phyloP scores from a whole-genome alignment of 2,329 filamentous ascomycete genomes.

The Atkinsonella texensis region DNA sequence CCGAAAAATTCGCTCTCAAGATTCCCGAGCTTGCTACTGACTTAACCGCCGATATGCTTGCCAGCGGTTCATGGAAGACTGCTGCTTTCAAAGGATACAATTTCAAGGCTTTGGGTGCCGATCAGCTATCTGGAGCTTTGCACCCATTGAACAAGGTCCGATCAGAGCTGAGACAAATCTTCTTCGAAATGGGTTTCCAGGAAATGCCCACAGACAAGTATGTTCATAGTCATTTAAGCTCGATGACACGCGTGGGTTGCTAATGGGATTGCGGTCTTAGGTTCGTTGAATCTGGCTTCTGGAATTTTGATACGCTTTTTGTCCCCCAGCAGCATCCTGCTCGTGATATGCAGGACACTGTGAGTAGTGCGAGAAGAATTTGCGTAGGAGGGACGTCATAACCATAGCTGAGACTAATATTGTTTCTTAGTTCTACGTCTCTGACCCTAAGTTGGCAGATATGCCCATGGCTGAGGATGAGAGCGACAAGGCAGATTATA shows the following conservation, averaged over 20 bases:
- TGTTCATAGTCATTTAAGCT: not conserved
- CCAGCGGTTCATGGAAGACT: constrained; percentile 81
- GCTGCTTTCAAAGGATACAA: constrained; percentile 74
- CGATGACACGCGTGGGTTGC: not conserved
- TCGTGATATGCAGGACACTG: constrained; percentile 88
- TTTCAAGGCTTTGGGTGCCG: constrained; percentile 59
- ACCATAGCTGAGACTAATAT: not conserved
- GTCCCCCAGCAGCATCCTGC: constrained; percentile 94
- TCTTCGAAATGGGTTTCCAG: constrained; percentile 98
- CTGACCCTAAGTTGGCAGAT: constrained; percentile 70
- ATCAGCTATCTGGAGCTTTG: constrained; percentile 48
- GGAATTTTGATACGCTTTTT: constrained; percentile 94
- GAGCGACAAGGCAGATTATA: constrained; percentile 53
- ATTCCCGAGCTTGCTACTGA: constrained; percentile 92
- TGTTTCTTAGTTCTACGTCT: constrained; percentile 64
- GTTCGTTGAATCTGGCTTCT: constrained; percentile 94
- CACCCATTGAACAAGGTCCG: constrained; percentile 86
- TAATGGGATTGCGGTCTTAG: not conserved
- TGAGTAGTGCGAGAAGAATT: not conserved
- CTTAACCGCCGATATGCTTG: constrained; percentile 84
- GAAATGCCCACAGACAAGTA: constrained; percentile 86
- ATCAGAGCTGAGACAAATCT: constrained; percentile 91
- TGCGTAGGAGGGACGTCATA: not conserved
- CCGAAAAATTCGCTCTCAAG: constrained; percentile 75
- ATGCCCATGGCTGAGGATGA: constrained; percentile 36